Conservation (phyloP, 179 eudicot species). For the Camellia oleifera region DNA sequence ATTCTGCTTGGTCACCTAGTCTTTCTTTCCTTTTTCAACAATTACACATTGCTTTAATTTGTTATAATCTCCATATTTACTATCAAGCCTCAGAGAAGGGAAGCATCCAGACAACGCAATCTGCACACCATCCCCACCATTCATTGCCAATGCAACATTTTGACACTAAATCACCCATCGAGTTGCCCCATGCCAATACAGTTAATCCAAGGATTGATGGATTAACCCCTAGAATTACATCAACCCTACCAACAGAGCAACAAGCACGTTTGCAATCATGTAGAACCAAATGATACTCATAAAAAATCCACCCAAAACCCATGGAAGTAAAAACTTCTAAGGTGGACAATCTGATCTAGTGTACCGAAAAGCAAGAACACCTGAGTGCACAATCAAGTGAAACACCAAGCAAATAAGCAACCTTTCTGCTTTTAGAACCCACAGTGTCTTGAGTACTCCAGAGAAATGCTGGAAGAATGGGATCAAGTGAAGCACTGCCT, state of each 20-base stretch:
- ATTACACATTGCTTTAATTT: not conserved
- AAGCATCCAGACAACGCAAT: not conserved
- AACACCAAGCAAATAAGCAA: conserved; percentile 38
- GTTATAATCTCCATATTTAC: not conserved
- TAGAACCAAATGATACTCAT: conserved; percentile 97
- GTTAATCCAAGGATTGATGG: no score
- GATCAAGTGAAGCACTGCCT: conserved; percentile 59
- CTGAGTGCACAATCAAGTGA: conserved; percentile 39
- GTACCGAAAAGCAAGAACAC: conserved; percentile 45
- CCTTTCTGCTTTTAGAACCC: not conserved
- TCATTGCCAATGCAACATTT: no score
- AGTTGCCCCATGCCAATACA: no score
- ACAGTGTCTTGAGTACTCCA: conserved; percentile 48
- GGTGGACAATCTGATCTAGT: conserved; percentile 75
- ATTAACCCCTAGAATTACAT: conserved; percentile 28
- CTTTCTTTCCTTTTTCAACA: not conserved
- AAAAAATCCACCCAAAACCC: conserved; percentile 52
- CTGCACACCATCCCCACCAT: no score
- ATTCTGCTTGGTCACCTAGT: not conserved
- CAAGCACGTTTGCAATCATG: conserved; percentile 83
- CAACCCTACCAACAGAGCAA: conserved; percentile 67
- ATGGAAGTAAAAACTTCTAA: conserved; percentile 31
- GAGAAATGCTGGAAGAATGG: conserved; percentile 55
- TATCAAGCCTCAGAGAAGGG: not conserved
- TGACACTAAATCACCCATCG: no score